phyloP scores from a whole-genome alignment of 345 rosid genomes.

The Eucalyptus camaldulensis region DNA sequence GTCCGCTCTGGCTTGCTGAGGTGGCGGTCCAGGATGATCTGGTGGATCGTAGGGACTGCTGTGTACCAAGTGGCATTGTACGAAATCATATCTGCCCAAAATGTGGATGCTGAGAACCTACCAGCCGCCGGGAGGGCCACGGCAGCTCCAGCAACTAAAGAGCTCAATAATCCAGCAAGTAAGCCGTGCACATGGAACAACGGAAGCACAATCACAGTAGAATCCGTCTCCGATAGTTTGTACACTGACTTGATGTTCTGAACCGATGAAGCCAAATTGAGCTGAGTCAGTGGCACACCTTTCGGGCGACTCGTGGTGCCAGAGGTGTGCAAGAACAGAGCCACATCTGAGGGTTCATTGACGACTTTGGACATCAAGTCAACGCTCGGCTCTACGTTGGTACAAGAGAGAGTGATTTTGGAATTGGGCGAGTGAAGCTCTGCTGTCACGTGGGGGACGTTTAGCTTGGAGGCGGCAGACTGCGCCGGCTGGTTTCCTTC shows the following conservation, averaged over 20 bases:
- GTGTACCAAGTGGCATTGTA: slow-evolving; percentile 91
- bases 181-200: slow-evolving; percentile 86
- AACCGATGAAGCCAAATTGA: slow-evolving; percentile 46
- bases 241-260: slow-evolving; percentile 60
- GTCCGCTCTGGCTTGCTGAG: slow-evolving; percentile 32
- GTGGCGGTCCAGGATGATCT: slow-evolving; percentile 78
- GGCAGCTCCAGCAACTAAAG: slow-evolving; percentile 66
- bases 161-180: slow-evolving; percentile 64
- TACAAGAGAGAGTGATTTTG: slow-evolving; percentile 7
- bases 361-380: slow-evolving; percentile 3
- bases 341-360: slow-evolving; percentile 48
- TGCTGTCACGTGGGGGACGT: slow-evolving; percentile 26
- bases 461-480: slow-evolving; percentile 41
- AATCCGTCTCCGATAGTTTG: slow-evolving; percentile 58
- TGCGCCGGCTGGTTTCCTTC: slow-evolving; percentile 34
- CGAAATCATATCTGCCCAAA: slow-evolving; percentile 62
- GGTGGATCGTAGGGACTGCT: slow-evolving; percentile 87
- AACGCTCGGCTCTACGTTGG: not conserved
- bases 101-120: slow-evolving; percentile 73
- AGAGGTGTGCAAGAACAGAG: slow-evolving; percentile 66
- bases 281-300: slow-evolving; percentile 68
- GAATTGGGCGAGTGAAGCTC: slow-evolving; percentile 15
- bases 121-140: slow-evolving; percentile 76
- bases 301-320: slow-evolving; percentile 84
- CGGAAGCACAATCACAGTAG: slow-evolving; percentile 73